Percentiles rank a stretch among this genome's conserved stretches.
These are phyloP conservation scores for Amphirosellinia nigrospora DNA, from an alignment of 495 filamentous ascomycete species.

Conservation along the genomic window DNA sequence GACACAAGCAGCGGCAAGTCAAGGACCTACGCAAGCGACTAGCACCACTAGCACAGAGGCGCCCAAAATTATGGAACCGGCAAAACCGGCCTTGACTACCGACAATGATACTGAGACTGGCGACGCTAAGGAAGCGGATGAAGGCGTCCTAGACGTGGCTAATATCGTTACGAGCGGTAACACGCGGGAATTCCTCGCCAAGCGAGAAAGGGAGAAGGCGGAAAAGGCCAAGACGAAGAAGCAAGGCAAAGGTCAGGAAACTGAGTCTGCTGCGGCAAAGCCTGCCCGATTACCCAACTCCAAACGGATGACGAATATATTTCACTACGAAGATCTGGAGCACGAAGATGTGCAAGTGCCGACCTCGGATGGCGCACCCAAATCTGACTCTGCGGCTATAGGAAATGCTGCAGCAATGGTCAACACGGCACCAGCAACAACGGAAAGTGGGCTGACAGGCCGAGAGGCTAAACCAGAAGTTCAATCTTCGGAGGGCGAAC, in stretches of 20 bases:
- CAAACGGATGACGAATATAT: slow-evolving; percentile 75
- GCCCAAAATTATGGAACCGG: slow-evolving; percentile 41
- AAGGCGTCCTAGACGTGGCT: slow-evolving; percentile 92
- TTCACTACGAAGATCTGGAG: slow-evolving; percentile 81
- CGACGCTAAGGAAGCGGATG: slow-evolving; percentile 59
- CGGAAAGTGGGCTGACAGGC: slow-evolving; percentile 26
- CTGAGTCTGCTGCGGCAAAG: slow-evolving; percentile 61
- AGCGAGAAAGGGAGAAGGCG: slow-evolving; percentile 90
- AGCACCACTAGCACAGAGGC: slow-evolving; percentile 35
- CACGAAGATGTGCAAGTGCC: slow-evolving; percentile 63
- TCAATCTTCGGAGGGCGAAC: slow-evolving; percentile 28
- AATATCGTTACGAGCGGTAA: slow-evolving; percentile 91
- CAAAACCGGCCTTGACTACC: slow-evolving; percentile 39
- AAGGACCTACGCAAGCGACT: slow-evolving; percentile 47
- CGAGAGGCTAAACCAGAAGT: slow-evolving; percentile 31
- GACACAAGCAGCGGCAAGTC: slow-evolving; percentile 57
- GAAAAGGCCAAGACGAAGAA: slow-evolving; percentile 62
- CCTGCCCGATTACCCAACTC: slow-evolving; percentile 76
- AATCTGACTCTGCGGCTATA: slow-evolving; percentile 42
- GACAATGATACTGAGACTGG: slow-evolving; percentile 60
- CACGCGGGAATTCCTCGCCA: slow-evolving; percentile 88
- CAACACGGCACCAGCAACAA: slow-evolving; percentile 44
- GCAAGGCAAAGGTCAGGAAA: slow-evolving; percentile 62
- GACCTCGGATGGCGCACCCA: slow-evolving; percentile 49
- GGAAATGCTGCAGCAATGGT: slow-evolving; percentile 47